A percentile compares a stretch with the other conserved stretches of the same genome.
phyloP scores from a whole-genome alignment of 2,329 filamentous ascomycete species.

The Zymoseptoria crescenta region DNA sequence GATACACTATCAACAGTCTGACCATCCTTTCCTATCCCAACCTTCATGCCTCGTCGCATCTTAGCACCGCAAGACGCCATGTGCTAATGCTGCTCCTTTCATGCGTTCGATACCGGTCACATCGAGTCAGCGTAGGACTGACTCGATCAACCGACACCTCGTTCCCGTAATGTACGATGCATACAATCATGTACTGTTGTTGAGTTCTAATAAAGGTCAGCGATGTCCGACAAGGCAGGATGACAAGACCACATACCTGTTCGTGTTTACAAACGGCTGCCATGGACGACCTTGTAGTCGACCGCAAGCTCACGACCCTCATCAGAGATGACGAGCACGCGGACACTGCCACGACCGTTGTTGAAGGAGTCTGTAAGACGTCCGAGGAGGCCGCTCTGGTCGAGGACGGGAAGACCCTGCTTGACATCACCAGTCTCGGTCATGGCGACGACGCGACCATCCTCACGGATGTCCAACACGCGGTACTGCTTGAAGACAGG shows the following conservation, averaged over 20 bases:
- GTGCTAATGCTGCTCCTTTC: neutral
- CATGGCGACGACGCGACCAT: conserved; percentile 79
- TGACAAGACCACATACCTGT: conserved; percentile 4
- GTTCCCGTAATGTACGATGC: neutral
- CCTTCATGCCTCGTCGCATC: conserved; percentile 8
- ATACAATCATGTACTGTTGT: neutral
- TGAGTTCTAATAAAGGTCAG: neutral
- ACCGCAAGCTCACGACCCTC: conserved; percentile 88
- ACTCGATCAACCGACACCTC: neutral
- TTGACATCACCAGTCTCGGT: conserved; percentile 98
- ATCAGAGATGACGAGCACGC: conserved; percentile 93
- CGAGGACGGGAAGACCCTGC: conserved; percentile 85
- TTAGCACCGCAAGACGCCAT: conserved; percentile 6
- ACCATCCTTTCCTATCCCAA: conserved; percentile 4
- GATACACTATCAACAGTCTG: conserved; percentile 15
- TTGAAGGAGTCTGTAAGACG: conserved; percentile 79
- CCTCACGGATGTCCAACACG: conserved; percentile 92
- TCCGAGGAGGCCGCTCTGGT: conserved; percentile 82
- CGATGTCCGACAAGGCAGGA: neutral
- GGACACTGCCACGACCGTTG: conserved; percentile 85
- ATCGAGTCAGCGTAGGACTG: neutral
- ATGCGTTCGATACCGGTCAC: neutral
- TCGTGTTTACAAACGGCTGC: conserved; percentile 51
- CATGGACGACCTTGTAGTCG: conserved; percentile 98
- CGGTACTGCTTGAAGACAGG: conserved; percentile 99